Evolutionary conservation across 192 early-diverging fungal genomes (phyloP).

Genomic region (Coemansia sp.): DNA sequence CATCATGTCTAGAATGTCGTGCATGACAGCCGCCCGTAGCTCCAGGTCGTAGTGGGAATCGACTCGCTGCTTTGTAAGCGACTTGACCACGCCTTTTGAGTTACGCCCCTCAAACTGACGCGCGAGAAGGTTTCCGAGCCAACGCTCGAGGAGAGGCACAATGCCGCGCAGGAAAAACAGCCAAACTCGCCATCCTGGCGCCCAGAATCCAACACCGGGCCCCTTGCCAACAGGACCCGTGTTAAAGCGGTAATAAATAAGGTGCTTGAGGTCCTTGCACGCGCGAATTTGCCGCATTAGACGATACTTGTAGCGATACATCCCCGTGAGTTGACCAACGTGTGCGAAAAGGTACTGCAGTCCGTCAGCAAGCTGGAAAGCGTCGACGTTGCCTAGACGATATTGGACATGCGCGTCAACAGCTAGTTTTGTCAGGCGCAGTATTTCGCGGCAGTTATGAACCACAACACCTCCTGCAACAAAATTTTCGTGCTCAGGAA

Average conservation of each 20-base stretch:
- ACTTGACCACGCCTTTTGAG: conserved; percentile 96
- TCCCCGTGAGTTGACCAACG: conserved; percentile 97
- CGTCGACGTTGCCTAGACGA: conserved; percentile 96
- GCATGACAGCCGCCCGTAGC: conserved; percentile 96
- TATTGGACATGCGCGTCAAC: conserved; percentile 99
- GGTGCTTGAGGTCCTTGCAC: conserved; percentile 91
- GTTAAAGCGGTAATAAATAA: conserved; percentile 91
- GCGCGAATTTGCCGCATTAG: conserved; percentile 97
- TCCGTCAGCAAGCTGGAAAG: conserved; percentile 98
- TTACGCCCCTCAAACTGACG: conserved; percentile 99
- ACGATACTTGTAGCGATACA: conserved; percentile 99
- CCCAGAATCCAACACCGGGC: conserved; percentile 98
- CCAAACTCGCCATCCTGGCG: conserved; percentile 99
- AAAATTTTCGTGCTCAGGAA: conserved; percentile 55
- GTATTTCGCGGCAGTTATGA: conserved; percentile 83
- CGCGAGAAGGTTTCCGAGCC: conserved; percentile 97
- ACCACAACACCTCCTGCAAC: conserved; percentile 49
- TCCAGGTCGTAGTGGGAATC: conserved; percentile 98
- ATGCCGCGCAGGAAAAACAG: conserved; percentile 99
- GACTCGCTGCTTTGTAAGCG: conserved; percentile 98
- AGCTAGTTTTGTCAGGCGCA: conserved; percentile 93
- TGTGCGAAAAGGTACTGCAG: conserved; percentile 98
- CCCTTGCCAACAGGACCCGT: conserved; percentile 97
- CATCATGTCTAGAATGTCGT: conserved; percentile 99
- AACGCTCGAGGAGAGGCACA: conserved; percentile 94